phyloP scores from a whole-genome alignment of 345 rosid genomes.

The Euclidium syriacum region DNA sequence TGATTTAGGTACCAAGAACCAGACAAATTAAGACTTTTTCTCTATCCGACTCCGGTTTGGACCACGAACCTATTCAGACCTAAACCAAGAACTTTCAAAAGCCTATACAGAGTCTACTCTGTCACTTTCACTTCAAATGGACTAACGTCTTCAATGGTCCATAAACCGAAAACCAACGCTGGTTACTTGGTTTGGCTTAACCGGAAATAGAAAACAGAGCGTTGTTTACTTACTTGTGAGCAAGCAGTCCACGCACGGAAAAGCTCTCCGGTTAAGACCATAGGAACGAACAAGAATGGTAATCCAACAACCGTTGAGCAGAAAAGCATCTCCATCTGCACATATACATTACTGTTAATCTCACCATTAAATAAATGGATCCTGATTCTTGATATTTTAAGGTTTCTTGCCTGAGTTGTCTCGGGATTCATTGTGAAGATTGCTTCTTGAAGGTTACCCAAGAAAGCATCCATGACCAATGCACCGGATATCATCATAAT shows the following conservation, averaged over 20 bases:
- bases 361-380: not conserved
- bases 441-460: slow-evolving; percentile 93
- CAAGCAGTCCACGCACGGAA: slow-evolving; percentile 93
- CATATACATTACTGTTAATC: slow-evolving; percentile 1
- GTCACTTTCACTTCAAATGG: slow-evolving; percentile 8
- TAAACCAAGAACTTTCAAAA: slow-evolving; percentile 4
- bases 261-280: slow-evolving; percentile 94
- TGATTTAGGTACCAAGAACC: not conserved
- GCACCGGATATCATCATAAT: slow-evolving; percentile 91
- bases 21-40: slow-evolving; percentile 8
- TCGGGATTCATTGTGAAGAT: slow-evolving; percentile 87
- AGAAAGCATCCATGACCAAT: slow-evolving; percentile 77
- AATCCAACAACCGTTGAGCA: slow-evolving; percentile 91
- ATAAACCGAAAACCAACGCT: not conserved
- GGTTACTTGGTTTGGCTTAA: not conserved
- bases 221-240: slow-evolving; percentile 57
- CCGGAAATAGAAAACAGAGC: not conserved
- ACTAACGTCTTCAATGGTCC: not conserved
- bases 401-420: slow-evolving; percentile 66
- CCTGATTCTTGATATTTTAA: not conserved
- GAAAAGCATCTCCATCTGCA: slow-evolving; percentile 92
- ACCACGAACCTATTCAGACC: not conserved
- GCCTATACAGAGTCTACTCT: not conserved
- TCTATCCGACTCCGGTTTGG: not conserved
- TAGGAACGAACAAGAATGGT: slow-evolving; percentile 87